phyloP scores from a whole-genome alignment of 257 asterid species.

The Solanum chilense region DNA sequence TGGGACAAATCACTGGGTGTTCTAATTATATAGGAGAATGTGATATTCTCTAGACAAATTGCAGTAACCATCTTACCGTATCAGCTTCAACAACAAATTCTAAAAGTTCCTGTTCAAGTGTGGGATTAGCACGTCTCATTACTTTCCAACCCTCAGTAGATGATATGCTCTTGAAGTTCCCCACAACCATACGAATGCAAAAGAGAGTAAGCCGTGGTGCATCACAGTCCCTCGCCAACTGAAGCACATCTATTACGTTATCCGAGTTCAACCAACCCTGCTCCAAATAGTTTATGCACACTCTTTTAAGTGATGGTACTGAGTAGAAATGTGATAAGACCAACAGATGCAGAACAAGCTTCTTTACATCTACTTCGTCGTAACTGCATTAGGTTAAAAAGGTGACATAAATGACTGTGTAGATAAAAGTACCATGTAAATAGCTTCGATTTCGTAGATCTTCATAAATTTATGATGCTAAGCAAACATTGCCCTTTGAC shows the following conservation, averaged over 20 bases:
- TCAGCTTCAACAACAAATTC: slow-evolving; percentile 75
- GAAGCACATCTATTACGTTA: slow-evolving; percentile 67
- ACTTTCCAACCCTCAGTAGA: slow-evolving; percentile 86
- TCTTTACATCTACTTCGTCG: slow-evolving; percentile 58
- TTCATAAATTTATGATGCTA: background rate
- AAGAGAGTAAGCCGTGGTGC: slow-evolving; percentile 51
- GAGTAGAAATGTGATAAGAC: slow-evolving; percentile 63
- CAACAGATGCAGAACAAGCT: slow-evolving; percentile 68
- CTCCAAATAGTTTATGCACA: slow-evolving; percentile 45
- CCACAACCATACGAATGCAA: slow-evolving; percentile 45
- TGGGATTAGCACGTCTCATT: slow-evolving; percentile 58
- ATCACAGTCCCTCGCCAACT: slow-evolving; percentile 62
- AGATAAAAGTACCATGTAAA: background rate
- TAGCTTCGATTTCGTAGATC: background rate
- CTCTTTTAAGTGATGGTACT: slow-evolving; percentile 54
- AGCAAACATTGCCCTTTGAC: background rate
- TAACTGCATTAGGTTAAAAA: slow-evolving; percentile 39
- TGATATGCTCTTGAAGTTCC: slow-evolving; percentile 60
- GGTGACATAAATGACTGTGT: background rate
- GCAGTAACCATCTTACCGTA: slow-evolving; percentile 45
- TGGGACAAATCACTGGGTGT: background rate
- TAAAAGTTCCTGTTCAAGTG: slow-evolving; percentile 75
- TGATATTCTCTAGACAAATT: background rate
- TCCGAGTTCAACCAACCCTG: slow-evolving; percentile 49
- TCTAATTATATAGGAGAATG: background rate